Percentiles rank a stretch among this genome's conserved stretches.
Evolutionary conservation across 2,329 filamentous ascomycete genomes (phyloP).

Genomic region (Curvularia lunata): DNA sequence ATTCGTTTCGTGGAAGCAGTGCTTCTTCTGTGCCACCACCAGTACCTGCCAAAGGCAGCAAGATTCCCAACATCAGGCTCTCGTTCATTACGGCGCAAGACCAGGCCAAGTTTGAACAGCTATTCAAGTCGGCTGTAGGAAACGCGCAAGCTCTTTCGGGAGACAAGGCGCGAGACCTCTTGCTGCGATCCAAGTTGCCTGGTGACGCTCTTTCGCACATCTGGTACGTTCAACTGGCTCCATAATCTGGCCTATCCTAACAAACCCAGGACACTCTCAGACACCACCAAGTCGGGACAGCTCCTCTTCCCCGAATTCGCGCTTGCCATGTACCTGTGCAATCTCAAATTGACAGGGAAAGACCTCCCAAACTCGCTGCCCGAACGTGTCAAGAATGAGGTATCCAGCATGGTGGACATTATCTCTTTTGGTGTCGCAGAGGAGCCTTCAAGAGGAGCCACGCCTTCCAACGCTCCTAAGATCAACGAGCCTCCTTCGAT

Average conservation of each 20-base stretch:
- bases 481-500: constrained; percentile 66
- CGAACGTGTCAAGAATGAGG: constrained; percentile 90
- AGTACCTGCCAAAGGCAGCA: constrained; percentile 70
- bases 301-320: constrained; percentile 98
- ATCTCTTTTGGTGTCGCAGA: constrained; percentile 94
- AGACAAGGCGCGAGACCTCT: constrained; percentile 87
- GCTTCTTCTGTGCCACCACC: constrained; percentile 59
- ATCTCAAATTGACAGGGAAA: constrained; percentile 88
- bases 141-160: constrained; percentile 84
- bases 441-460: constrained; percentile 61
- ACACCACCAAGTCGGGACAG: constrained; percentile 95
- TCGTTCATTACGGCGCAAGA: constrained; percentile 96
- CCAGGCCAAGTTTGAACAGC: constrained; percentile 94
- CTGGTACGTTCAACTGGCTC: constrained; percentile 65
- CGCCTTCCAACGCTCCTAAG: constrained; percentile 70
- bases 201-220: constrained; percentile 90
- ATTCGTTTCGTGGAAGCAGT: constrained; percentile 60
- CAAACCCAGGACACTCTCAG: constrained; percentile 76
- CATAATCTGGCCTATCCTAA: constrained; percentile 22
- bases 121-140: constrained; percentile 95
- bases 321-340: constrained; percentile 97
- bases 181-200: constrained; percentile 85
- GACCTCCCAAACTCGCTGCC: constrained; percentile 76
- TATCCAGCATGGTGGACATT: constrained; percentile 99
- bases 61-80: constrained; percentile 90